Base-by-base conservation (phyloP, 495 filamentous ascomycete genomes). In the Penicillium pulvis region DNA sequence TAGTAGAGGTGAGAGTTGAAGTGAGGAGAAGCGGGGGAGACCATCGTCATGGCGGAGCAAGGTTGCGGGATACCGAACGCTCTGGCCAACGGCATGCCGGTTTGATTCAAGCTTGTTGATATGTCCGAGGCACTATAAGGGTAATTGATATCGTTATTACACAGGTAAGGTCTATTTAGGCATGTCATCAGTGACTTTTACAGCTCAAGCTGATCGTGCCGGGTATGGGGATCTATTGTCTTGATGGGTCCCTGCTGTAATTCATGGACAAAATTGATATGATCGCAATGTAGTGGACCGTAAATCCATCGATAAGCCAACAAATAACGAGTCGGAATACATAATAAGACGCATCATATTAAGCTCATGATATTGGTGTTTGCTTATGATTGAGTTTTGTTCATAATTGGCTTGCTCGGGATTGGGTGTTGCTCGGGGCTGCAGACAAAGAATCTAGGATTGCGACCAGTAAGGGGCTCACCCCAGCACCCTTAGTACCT, bases 1-100 rank as follows among this genome's bases (percentile, higher is more conserved):
- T 41, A 36, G 55, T 6, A 35, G 48, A 56, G 39, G 23, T 50
- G 39, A 31, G 20, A 46, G 53, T 53, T 58, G 59, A 23, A 51
- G 48, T 58, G 60, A 64, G 56, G 49, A 62, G 68, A 69, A 71
- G 68, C 61, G 66, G 68, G 70, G 65, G 59, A 36, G 30, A 36
- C 17, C 19, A 53, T 17, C 57, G 52, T 65, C 56, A 62, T 65
- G 44, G 63, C 60, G 66, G 66, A 62, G 64, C 43, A 51, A 41
- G 49, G 35, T 16, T 57, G 39, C 58, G 65, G 52, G 48, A 66
- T 59, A 20, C 66, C 63, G 51, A 61, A 56, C 31, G 43, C 44
- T 49, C 51, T 31, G 26, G 23, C 46, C 46, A 24, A 49, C 46
- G 46, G 46, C 26, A 49, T 49, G 26, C 46, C 46, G 46, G n/a